phyloP scores from a whole-genome alignment of 148 eudicot genomes.

The Chenopodium formosanum region DNA sequence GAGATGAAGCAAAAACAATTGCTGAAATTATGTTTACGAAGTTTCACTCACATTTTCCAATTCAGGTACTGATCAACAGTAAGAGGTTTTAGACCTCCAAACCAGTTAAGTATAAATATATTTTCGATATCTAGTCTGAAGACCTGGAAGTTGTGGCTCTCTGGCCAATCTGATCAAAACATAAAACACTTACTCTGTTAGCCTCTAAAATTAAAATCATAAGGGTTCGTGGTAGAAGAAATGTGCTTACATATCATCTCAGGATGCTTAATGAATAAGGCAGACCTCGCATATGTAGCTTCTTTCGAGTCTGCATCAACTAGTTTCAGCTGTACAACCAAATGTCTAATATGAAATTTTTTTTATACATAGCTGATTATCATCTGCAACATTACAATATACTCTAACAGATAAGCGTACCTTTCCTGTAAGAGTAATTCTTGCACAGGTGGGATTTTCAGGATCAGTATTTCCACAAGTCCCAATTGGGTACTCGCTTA shows the following conservation, averaged over 20 bases:
- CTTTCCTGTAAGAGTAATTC: constrained; percentile 87
- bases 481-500: constrained; percentile 73
- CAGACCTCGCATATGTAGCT: constrained; percentile 54
- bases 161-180: constrained; percentile 64
- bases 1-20: too few species aligned
- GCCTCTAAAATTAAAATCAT: too few species aligned
- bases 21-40: too few species aligned
- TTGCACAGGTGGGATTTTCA: constrained; percentile 82
- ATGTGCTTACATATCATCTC: constrained; percentile 67
- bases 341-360: too few species aligned
- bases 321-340: constrained; percentile 50
- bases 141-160: constrained; percentile 71
- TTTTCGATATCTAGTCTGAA: constrained; percentile 59
- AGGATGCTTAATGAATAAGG: constrained; percentile 72
- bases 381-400: too few species aligned
- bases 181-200: constrained; percentile 13
- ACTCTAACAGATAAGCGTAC: too few species aligned
- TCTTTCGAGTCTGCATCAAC: constrained; percentile 48
- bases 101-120: constrained; percentile 79
- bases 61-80: constrained; percentile 77
- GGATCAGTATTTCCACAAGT: constrained; percentile 85
- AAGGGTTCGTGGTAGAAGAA: background rate
- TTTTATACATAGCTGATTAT: too few species aligned
- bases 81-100: constrained; percentile 84
- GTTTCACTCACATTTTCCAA: constrained; percentile 49